These are phyloP conservation scores for Penicillium sp. DNA, from an alignment of 2,329 filamentous ascomycete species.

Conservation along the genomic window DNA sequence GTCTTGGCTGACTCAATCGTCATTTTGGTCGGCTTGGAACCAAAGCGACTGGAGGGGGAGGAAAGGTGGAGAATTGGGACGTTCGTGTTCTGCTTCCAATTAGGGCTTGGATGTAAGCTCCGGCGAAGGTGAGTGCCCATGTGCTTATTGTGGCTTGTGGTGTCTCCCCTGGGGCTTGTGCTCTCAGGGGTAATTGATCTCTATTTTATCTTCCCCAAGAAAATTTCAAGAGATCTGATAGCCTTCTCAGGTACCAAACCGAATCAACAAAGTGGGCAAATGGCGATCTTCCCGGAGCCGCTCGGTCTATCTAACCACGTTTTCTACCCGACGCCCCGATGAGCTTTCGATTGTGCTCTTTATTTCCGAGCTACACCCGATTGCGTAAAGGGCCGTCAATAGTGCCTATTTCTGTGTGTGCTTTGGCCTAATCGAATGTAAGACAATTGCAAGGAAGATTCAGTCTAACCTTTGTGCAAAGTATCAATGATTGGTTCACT, in stretches of 20 bases:
- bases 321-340: neutral
- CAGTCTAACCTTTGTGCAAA: too few relatives aligned
- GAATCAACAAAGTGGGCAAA: neutral
- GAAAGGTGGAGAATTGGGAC: neutral
- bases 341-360: neutral
- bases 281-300: neutral
- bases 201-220: too few relatives aligned
- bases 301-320: neutral
- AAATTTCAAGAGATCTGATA: too few relatives aligned
- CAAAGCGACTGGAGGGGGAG: neutral
- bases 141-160: neutral
- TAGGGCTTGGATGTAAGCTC: slow-evolving; percentile 1
- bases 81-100: neutral
- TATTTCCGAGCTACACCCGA: neutral
- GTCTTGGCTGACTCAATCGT: neutral
- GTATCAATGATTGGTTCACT: too few relatives aligned
- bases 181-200: neutral
- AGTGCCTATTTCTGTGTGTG: slow-evolving; percentile 1
- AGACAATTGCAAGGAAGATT: neutral
- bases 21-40: neutral
- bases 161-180: neutral
- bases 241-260: neutral
- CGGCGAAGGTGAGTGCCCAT: neutral
- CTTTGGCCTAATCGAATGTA: neutral
- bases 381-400: neutral